Evolutionary conservation across 305 asterid genomes (phyloP).

Genomic region (Rubia tinctorum): DNA sequence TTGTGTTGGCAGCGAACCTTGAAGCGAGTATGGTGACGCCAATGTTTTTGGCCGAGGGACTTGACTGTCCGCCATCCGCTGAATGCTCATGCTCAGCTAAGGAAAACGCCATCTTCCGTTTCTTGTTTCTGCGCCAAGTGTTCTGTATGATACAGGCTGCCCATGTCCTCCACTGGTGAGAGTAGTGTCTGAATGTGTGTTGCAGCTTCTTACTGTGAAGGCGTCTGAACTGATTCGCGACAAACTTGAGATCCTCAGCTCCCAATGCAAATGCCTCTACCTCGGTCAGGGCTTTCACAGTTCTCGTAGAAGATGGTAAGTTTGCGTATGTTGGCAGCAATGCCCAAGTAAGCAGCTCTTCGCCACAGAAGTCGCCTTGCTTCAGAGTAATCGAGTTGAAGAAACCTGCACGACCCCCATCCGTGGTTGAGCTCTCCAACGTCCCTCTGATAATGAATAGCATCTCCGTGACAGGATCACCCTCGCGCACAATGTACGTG

Average conservation of each 20-base stretch:
- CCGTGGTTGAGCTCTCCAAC: conserved; percentile 71
- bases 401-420: conserved; percentile 77
- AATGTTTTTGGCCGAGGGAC: conserved; percentile 27
- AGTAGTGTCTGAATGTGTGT: conserved; percentile 67
- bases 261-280: conserved; percentile 68
- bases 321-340: conserved; percentile 61
- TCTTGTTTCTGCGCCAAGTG: conserved; percentile 60
- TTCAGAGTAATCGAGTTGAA: conserved; percentile 60
- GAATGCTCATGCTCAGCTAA: conserved; percentile 24
- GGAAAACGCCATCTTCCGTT: conserved; percentile 42
- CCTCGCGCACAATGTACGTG: conserved; percentile 85
- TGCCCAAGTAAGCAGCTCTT: conserved; percentile 80
- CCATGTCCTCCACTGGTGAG: conserved; percentile 90
- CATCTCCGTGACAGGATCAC: conserved; percentile 74
- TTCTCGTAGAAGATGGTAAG: conserved; percentile 66
- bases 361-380: conserved; percentile 77
- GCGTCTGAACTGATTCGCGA: conserved; percentile 72
- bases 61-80: conserved; percentile 25
- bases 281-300: conserved; percentile 57
- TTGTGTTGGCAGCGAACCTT: conserved; percentile 59
- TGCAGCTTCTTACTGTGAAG: conserved; percentile 78
- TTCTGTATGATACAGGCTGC: conserved; percentile 75
- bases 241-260: conserved; percentile 81
- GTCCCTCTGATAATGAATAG: conserved; percentile 65
- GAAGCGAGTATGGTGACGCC: conserved; percentile 62